Base-by-base conservation (phyloP, 179 eudicot species). In the Silene noctiflora region DNA sequence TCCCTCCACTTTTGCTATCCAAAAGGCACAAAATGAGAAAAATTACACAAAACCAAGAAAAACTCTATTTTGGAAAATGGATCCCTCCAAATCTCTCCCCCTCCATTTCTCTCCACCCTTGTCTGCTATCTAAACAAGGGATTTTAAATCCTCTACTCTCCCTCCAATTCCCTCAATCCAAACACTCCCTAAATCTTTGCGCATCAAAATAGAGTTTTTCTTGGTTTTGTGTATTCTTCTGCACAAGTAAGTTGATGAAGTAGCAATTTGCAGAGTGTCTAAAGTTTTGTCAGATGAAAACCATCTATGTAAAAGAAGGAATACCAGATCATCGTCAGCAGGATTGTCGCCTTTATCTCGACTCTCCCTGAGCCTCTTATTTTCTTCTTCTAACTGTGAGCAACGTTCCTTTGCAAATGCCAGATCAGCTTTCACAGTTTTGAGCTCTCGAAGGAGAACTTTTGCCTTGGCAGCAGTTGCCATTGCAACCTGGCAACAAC, bases 381-480 rank as follows among this genome's bases (percentile, higher is more conserved):
- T 95, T 84, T 95, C 99, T 87, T 91, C 99, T 84, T 95, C 99
- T 56, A 89, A 87, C 86, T 95, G 96, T 39, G 96, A 84, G 77
- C 95, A 87, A 70, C 97, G 87, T 76, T 93, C 88, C 83, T 89
- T 95, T 31, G 99, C 92, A 82, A 93, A 91, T 31, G 97, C 93
- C 68, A 91, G 82, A 84, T 95, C 99, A 46, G 97, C 97, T 87
- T 95, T 95, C 21, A 89, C 89, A 67, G 97, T 89, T 83, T 95
- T 95, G 72, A 95, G 89, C 83, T 95, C 99, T 39, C 95, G 90
- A 2, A 92, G 92, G 21, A 92, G 91, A 33, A 92, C 87, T 80
- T 95, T 93, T 27, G 99, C 94, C 79, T 81, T 92, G 35, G 96
- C 94, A 76, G 97, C 97, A 62, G 96, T 94, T 69, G 98, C 97